Conservation (phyloP, 495 filamentous ascomycete species). For the Neurospora hispaniola region DNA sequence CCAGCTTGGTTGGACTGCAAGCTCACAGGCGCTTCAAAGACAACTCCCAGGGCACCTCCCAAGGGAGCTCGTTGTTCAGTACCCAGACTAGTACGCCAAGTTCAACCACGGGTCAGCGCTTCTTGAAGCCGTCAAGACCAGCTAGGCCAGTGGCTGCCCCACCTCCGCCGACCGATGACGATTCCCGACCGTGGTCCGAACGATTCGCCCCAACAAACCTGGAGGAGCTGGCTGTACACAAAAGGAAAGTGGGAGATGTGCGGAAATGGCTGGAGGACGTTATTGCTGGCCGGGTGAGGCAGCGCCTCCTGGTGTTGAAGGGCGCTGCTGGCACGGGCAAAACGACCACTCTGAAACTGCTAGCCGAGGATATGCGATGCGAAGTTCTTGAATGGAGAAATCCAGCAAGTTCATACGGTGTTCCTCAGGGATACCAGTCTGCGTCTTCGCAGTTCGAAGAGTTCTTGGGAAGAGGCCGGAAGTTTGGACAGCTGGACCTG, state of each 20-base stretch:
- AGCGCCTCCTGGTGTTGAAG: slow-evolving; percentile 73
- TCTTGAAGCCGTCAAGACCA: slow-evolving; percentile 18
- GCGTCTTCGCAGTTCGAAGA: slow-evolving; percentile 76
- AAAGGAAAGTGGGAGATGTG: slow-evolving; percentile 84
- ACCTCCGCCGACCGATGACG: slow-evolving; percentile 19
- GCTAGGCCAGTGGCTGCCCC: slow-evolving; percentile 6
- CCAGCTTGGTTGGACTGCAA: slow-evolving; percentile 34
- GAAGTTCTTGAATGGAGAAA: slow-evolving; percentile 87
- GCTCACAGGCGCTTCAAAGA: slow-evolving; percentile 36
- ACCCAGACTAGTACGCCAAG: slow-evolving; percentile 6
- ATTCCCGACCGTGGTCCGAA: slow-evolving; percentile 73
- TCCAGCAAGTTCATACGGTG: slow-evolving; percentile 50
- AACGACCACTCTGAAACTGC: slow-evolving; percentile 68
- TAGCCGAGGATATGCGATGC: slow-evolving; percentile 61
- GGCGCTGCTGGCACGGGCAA: slow-evolving; percentile 92
- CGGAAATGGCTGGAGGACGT: slow-evolving; percentile 68
- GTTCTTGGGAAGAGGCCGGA: slow-evolving; percentile 68
- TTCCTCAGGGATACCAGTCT: slow-evolving; percentile 48
- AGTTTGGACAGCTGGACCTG: slow-evolving; percentile 66
- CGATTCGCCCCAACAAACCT: slow-evolving; percentile 61
- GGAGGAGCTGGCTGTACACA: slow-evolving; percentile 86
- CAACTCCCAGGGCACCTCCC: background rate
- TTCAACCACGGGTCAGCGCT: slow-evolving; percentile 23
- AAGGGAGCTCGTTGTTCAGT: background rate
- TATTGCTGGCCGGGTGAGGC: slow-evolving; percentile 48